Percentiles rank a stretch among this genome's conserved stretches.
These are phyloP conservation scores for Phylloporus arenicola DNA, from an alignment of 768 basidiomycete species.

Conservation along the genomic window DNA sequence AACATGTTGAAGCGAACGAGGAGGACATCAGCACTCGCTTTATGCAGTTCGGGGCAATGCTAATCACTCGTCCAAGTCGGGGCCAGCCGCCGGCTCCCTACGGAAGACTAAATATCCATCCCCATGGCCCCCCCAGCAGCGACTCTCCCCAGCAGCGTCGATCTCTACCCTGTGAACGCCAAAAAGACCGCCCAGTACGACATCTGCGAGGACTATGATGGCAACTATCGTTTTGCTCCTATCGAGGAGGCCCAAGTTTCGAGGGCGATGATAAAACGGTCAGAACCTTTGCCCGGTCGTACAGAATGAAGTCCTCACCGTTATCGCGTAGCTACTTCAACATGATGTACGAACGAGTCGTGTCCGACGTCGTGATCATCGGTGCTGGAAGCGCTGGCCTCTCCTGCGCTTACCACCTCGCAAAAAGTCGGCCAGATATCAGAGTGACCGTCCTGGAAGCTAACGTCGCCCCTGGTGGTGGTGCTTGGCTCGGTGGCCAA, in stretches of 20 bases:
- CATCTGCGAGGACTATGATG: slow-evolving; percentile 42
- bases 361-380: slow-evolving; percentile 74
- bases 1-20: slow-evolving; percentile 36
- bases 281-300: background rate
- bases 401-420: slow-evolving; percentile 70
- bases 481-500: slow-evolving; percentile 76
- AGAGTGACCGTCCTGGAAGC: slow-evolving; percentile 67
- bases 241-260: slow-evolving; percentile 74
- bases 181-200: slow-evolving; percentile 26
- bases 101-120: background rate
- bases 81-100: background rate
- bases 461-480: slow-evolving; percentile 72
- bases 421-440: slow-evolving; percentile 60
- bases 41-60: background rate
- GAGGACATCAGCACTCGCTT: background rate
- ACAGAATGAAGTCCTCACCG: background rate
- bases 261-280: slow-evolving; percentile 73
- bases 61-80: background rate
- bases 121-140: slow-evolving; percentile 37
- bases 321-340: slow-evolving; percentile 55
- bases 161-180: slow-evolving; percentile 15
- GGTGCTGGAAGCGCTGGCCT: slow-evolving; percentile 69
- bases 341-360: slow-evolving; percentile 65
- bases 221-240: slow-evolving; percentile 63
- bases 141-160: slow-evolving; percentile 20